phyloP scores from a whole-genome alignment of 495 filamentous ascomycete species.

The Articulospora tetracladia region DNA sequence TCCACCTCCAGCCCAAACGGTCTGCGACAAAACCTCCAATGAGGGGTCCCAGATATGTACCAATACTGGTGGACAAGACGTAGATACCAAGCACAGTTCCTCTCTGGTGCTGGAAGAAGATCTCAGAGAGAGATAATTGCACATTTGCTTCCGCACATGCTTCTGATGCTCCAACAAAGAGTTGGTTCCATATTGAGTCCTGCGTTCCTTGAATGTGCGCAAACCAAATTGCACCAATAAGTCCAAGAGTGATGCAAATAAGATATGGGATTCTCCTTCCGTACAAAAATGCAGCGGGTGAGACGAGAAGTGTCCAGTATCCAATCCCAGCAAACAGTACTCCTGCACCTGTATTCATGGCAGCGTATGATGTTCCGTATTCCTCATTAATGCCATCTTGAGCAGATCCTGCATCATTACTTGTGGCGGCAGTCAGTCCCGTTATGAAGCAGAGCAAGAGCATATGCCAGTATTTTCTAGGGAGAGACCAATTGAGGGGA shows the following conservation, averaged over 20 bases:
- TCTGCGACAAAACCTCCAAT: constrained; percentile 64
- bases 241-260: constrained; percentile 8
- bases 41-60: constrained; percentile 77
- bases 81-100: constrained; percentile 11
- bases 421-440: constrained; percentile 11
- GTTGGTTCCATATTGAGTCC: constrained; percentile 15
- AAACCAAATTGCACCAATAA: constrained; percentile 14
- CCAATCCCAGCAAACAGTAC: constrained; percentile 15
- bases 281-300: constrained; percentile 9
- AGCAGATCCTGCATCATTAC: constrained; percentile 10
- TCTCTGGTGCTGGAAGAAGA: constrained; percentile 14
- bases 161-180: constrained; percentile 14
- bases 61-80: constrained; percentile 35
- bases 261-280: constrained; percentile 14
- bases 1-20: constrained; percentile 73
- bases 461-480: constrained; percentile 34
- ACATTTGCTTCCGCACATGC: constrained; percentile 13
- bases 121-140: constrained; percentile 12
- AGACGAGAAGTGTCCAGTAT: constrained; percentile 7
- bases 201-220: constrained; percentile 2
- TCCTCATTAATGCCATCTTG: constrained; percentile 13
- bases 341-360: constrained; percentile 15
- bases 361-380: constrained; percentile 1
- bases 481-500: constrained; percentile 22
- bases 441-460: constrained; percentile 12